Evolutionary conservation across 2,329 filamentous ascomycete species (phyloP), one percentile per base, ranked within the genome.

Genomic region (Amesomyces nigricolor): DNA sequence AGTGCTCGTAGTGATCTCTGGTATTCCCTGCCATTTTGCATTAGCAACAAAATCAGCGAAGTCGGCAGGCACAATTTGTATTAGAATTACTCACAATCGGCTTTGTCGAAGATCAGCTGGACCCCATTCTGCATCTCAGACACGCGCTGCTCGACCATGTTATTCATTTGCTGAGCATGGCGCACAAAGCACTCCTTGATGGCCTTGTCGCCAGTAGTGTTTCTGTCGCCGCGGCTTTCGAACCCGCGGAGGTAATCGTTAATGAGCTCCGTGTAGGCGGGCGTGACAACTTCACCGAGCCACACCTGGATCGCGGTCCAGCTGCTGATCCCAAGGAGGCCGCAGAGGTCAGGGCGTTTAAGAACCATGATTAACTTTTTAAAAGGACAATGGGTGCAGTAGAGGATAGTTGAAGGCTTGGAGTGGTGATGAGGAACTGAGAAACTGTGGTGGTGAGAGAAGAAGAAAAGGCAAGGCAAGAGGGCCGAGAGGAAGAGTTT

Each of bases 241-340:
- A 29, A 32, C 8, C 13, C 22, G n/a, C 2, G 7, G 7, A 57
- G 50, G 35, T 50, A 57, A 14, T 50, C 50, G 26, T 17, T 5
- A n/a, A 19, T 16, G 14, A 57, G 40, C 32, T 40, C 40, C 6
- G n/a, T 4, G 32, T 22, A 47, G 3, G 50, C 40, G 8, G 17
- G 2, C 5, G 3, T 10, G 29, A 40, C 35, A 5, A 57, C 46
- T 2, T 45, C 32, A 39, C 8, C 3, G 4, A 47, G 9, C 51
- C 55, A 57, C 22, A 22, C 40, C 13, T 50, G 35, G 29, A 57
- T 16, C 2, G 35, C 51, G 3, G 51, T 51, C 55, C 51, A 57
- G 42, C 46, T 51, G 55, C 26, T 46, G 51, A 57, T 47, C 9
- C 8, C 46, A 17, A 43, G 17, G 6, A 43, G 16, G 6, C 22